These are phyloP conservation scores for Aureobasidium melanogenum DNA, from an alignment of 2,329 filamentous ascomycete genomes.

Conservation along the genomic window DNA sequence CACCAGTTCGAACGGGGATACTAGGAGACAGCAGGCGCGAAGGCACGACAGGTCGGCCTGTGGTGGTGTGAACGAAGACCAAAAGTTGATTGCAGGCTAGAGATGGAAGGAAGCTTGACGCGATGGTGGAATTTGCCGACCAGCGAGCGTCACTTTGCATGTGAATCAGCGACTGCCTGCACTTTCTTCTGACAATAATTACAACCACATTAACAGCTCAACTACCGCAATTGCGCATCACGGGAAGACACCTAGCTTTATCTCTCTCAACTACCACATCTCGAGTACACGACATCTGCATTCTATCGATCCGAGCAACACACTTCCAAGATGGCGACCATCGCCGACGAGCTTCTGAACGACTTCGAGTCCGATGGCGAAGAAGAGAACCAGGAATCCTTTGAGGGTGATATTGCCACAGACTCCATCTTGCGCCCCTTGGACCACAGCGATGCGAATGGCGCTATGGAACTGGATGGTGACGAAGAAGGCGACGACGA, in stretches of 20 bases:
- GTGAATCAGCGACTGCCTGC: background rate
- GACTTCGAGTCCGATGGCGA: slow-evolving; percentile 81
- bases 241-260: background rate
- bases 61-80: background rate
- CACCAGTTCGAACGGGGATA: background rate
- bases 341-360: slow-evolving; percentile 85
- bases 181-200: background rate
- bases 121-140: background rate
- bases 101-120: background rate
- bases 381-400: slow-evolving; percentile 35
- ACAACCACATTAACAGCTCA: background rate
- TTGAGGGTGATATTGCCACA: slow-evolving; percentile 8
- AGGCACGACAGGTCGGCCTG: background rate
- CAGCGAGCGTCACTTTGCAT: background rate
- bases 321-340: slow-evolving; percentile 61
- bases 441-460: slow-evolving; percentile 17
- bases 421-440: slow-evolving; percentile 6
- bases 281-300: background rate
- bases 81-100: background rate
- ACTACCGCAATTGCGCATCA: background rate
- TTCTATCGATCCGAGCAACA: background rate
- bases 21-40: background rate
- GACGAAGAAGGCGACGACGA: slow-evolving; percentile 38
- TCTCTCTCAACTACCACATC: background rate
- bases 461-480: slow-evolving; percentile 44